phyloP scores from a whole-genome alignment of 1,139 yeast species.

The Suhomyces bribrorum region DNA sequence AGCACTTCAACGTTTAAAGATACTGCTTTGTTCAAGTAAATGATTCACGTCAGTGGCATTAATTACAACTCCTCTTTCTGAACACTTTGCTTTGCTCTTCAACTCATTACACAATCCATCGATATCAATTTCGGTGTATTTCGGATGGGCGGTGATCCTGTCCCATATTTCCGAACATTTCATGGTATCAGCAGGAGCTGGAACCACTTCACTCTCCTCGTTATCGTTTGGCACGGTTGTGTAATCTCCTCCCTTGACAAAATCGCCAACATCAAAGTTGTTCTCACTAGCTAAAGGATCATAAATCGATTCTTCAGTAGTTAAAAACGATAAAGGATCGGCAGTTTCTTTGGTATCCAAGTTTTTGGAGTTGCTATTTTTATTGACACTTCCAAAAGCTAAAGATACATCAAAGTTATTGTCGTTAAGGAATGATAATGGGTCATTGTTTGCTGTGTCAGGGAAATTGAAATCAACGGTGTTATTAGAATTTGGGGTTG shows the following conservation, averaged over 20 bases:
- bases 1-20: conserved; percentile 16
- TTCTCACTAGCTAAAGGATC: conserved; percentile 51
- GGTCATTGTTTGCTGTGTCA: conserved; percentile 25
- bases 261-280: conserved; percentile 42
- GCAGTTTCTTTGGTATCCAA: conserved; percentile 13
- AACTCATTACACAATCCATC: conserved; percentile 90
- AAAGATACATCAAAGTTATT: conserved; percentile 52
- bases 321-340: conserved; percentile 43
- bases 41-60: conserved; percentile 75
- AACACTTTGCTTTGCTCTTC: conserved; percentile 92
- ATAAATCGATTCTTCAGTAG: conserved; percentile 67
- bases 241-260: conserved; percentile 24
- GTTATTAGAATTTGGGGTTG: conserved; percentile 12
- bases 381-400: conserved; percentile 36
- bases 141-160: conserved; percentile 89
- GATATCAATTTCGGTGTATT: conserved; percentile 87
- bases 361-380: conserved; percentile 11
- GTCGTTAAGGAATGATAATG: conserved; percentile 49
- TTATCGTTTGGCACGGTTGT: conserved; percentile 14
- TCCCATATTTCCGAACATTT: conserved; percentile 96
- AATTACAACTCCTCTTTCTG: conserved; percentile 86
- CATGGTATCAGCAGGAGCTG: conserved; percentile 53
- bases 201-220: conserved; percentile 48
- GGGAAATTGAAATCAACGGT: conserved; percentile 12
- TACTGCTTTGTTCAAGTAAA: conserved; percentile 49